Evolutionary conservation across 768 basidiomycete species (phyloP), one percentile per base, ranked within the genome.

Genomic region (Ramaria sp.): DNA sequence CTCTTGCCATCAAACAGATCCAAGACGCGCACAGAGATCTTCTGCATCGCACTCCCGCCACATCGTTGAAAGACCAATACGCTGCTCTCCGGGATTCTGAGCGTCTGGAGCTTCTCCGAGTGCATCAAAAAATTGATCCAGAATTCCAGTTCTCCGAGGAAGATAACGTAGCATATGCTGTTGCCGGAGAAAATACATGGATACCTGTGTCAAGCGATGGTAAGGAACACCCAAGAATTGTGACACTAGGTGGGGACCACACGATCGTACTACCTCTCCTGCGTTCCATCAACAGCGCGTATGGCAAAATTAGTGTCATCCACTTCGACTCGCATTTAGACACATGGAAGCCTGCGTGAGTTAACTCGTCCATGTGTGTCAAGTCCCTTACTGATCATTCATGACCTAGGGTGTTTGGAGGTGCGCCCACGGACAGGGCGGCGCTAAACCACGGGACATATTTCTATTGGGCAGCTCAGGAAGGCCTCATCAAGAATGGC

Each of bases 241-340:
- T 93, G 59, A 88, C 89, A 20, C 79, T 92, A 33, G 91, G 91
- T 22, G 91, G 91, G 4, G 91, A 93, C 65, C 91, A 92, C 65
- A 90, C 89, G 7, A 88, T 92, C 59, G 88, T 83, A 38, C 68
- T 84, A 7, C 82, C 82, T 17, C 70, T 83, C 47, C 70, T 84
- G 19, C 81, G 88, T 39, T 87, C 90, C 13, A 78, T 92, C 46
- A 66, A 87, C 67, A 80, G 81, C 43, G 82, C 82, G 12, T 91
- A 92, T 63, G 88, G 90, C 1, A 77, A 84, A 9, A 84, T 89
- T 53, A 83, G 82, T 31, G 85, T 88, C 51, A 88, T 91, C 52
- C 91, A 92, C 68, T 91, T 92, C 65, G 91, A 92, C 67, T 85
- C 86, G 33, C 88, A 91, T 69, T 77, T 90, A 33, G 64, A 63